Percentiles rank a stretch among this genome's conserved stretches.
Evolutionary conservation across 345 rosid genomes (phyloP).

Genomic region (Trapa bicornis): DNA sequence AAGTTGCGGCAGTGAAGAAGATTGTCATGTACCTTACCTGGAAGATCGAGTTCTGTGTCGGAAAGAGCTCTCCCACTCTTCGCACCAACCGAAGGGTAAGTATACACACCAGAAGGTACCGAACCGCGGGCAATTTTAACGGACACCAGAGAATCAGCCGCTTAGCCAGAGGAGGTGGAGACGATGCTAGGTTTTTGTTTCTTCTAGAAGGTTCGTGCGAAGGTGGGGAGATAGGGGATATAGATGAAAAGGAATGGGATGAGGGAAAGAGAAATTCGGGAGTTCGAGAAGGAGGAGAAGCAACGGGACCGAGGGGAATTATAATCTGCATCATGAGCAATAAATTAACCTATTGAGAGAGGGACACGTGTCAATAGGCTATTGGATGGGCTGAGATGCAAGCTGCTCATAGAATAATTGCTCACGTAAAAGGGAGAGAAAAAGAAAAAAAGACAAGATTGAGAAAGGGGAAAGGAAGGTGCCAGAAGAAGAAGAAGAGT

Average conservation of each 20-base stretch:
- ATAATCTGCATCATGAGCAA: neutral
- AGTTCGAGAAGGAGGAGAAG: constrained; percentile 5
- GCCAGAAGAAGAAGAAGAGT: constrained; percentile 13
- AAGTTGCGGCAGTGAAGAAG: neutral
- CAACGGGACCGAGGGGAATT: neutral
- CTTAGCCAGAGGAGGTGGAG: neutral
- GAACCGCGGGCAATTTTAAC: too few relatives aligned
- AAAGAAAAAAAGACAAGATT: neutral
- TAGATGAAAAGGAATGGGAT: constrained; percentile 1
- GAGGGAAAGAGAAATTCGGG: constrained; percentile 11
- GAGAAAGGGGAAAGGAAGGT: constrained; percentile 15
- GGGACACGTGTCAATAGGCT: too few relatives aligned
- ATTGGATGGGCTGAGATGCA: too few relatives aligned
- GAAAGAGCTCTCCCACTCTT: neutral
- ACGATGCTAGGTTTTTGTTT: constrained; percentile 13
- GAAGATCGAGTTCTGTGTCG: neutral
- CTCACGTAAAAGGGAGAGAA: neutral
- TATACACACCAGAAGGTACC: too few relatives aligned
- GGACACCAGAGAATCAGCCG: neutral
- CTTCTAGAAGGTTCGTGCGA: constrained; percentile 72
- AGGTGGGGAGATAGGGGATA: constrained; percentile 13
- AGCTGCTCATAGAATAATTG: too few relatives aligned
- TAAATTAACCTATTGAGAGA: too few relatives aligned
- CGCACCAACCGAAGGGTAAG: too few relatives aligned
- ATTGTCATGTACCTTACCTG: neutral